Evolutionary conservation across 495 filamentous ascomycete species (phyloP).

Genomic region (Tuber aestivum): DNA sequence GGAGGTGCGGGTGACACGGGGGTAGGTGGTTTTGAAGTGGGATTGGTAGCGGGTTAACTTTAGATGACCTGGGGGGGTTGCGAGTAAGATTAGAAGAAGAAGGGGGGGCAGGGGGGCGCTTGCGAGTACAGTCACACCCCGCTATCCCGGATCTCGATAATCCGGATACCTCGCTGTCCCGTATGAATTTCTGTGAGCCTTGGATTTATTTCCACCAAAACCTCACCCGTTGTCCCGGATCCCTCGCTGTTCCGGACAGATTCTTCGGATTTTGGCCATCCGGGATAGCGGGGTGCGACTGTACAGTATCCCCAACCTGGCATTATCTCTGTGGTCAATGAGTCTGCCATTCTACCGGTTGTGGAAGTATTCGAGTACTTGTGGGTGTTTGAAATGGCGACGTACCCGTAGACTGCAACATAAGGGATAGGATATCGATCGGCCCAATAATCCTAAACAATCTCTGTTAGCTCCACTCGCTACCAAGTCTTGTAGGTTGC

Average conservation of each 20-base stretch:
- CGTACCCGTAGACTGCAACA: conserved; percentile 50
- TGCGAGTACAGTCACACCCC: no score
- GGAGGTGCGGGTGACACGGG: conserved; percentile 49
- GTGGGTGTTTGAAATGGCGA: conserved; percentile 49
- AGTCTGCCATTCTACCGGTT: conserved; percentile 63
- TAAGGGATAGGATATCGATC: conserved; percentile 55
- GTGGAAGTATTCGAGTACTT: no score
- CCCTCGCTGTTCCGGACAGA: no score
- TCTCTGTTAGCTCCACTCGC: background rate
- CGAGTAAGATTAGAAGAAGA: background rate
- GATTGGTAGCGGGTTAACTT: conserved; percentile 58
- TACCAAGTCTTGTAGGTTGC: background rate
- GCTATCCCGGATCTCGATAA: no score
- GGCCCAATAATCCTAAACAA: conserved; percentile 56
- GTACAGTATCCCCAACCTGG: conserved; percentile 46
- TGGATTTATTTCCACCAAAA: no score
- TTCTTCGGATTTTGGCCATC: no score
- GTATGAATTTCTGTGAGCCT: no score
- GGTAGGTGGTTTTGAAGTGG: conserved; percentile 56
- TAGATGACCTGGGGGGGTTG: conserved; percentile 42
- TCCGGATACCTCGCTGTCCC: no score
- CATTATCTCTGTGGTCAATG: conserved; percentile 55
- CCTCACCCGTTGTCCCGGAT: no score
- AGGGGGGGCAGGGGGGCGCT: background rate
- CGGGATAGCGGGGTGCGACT: no score